Evolutionary conservation across 305 asterid species (phyloP).

Genomic region (Solanum hybrid): DNA sequence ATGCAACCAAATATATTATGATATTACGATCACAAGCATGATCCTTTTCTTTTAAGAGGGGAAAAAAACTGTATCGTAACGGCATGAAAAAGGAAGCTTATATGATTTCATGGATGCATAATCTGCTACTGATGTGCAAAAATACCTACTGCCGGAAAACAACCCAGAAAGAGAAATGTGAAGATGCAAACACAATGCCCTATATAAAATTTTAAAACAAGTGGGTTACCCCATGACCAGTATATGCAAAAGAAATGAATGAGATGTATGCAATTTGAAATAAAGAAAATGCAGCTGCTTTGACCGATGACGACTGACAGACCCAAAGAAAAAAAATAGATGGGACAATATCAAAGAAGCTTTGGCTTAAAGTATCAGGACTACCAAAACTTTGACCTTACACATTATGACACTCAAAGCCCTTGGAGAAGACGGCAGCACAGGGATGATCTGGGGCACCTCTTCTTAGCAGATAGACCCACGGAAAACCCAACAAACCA

Average conservation of each 20-base stretch:
- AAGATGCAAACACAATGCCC: slow-evolving; percentile 39
- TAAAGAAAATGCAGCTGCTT: slow-evolving; percentile 23
- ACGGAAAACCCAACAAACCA: slow-evolving; percentile 11
- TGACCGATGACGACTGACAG: slow-evolving; percentile 43
- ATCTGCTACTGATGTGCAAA: slow-evolving; percentile 14
- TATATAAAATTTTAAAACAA: slow-evolving; percentile 13
- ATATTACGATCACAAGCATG: slow-evolving; percentile 26
- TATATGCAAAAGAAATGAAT: slow-evolving; percentile 33
- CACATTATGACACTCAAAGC: slow-evolving; percentile 13
- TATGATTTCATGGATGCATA: slow-evolving; percentile 24
- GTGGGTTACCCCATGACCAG: slow-evolving; percentile 22
- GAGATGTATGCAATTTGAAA: slow-evolving; percentile 37
- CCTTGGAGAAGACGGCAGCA: slow-evolving; percentile 22
- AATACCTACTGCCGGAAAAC: slow-evolving; percentile 20
- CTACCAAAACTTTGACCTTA: slow-evolving; percentile 26
- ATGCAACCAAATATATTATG: slow-evolving; percentile 11
- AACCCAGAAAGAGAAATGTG: slow-evolving; percentile 11
- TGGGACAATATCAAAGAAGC: slow-evolving; percentile 14
- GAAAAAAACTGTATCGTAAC: slow-evolving; percentile 20
- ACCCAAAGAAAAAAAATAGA: slow-evolving; percentile 20
- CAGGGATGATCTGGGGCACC: slow-evolving; percentile 10
- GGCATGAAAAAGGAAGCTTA: slow-evolving; percentile 15
- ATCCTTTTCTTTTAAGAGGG: not conserved
- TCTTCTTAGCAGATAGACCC: slow-evolving; percentile 15
- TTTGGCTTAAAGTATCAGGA: slow-evolving; percentile 21